These are phyloP conservation scores for Kregervanrija delftensis DNA, from an alignment of 805 yeast genomes.

Conservation along the genomic window DNA sequence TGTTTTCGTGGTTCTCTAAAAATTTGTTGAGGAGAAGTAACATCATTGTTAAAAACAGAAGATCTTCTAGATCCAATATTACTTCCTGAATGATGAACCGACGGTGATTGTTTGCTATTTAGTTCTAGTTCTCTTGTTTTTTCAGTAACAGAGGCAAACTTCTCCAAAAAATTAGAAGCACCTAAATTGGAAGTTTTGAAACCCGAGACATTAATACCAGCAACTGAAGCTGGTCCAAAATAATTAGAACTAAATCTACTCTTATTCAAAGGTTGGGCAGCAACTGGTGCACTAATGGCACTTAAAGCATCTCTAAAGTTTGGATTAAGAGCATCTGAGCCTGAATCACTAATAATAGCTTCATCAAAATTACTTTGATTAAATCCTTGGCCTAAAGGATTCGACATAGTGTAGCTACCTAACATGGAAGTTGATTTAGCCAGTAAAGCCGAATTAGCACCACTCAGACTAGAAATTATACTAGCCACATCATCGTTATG, in stretches of 20 bases:
- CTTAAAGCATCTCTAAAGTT: slow-evolving; percentile 23
- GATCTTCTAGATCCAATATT: slow-evolving; percentile 43
- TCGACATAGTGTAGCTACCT: slow-evolving; percentile 5
- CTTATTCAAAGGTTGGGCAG: slow-evolving; percentile 13
- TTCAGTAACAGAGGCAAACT: slow-evolving; percentile 59
- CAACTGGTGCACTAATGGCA: slow-evolving; percentile 28
- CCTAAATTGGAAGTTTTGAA: slow-evolving; percentile 20
- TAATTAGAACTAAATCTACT: slow-evolving; percentile 30
- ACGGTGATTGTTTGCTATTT: slow-evolving; percentile 8
- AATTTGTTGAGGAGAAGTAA: slow-evolving; percentile 22
- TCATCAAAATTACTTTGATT: slow-evolving; percentile 17
- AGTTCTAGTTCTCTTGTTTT: slow-evolving; percentile 60
- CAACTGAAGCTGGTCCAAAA: slow-evolving; percentile 57
- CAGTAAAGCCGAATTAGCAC: slow-evolving; percentile 17
- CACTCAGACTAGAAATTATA: slow-evolving; percentile 26
- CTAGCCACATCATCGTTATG: slow-evolving; percentile 26
- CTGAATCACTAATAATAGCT: slow-evolving; percentile 24
- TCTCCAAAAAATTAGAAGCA: slow-evolving; percentile 46
- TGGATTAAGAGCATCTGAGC: slow-evolving; percentile 23
- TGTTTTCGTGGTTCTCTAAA: slow-evolving; percentile 33
- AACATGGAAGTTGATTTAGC: slow-evolving; percentile 22
- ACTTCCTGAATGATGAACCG: slow-evolving; percentile 22
- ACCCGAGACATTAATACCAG: slow-evolving; percentile 34
- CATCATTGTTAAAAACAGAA: slow-evolving; percentile 35
- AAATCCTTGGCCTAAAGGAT: slow-evolving; percentile 1